Percentiles rank a stretch among this genome's conserved stretches.
phyloP scores from a whole-genome alignment of 495 filamentous ascomycete species.

The Alectoria sarmentosa region DNA sequence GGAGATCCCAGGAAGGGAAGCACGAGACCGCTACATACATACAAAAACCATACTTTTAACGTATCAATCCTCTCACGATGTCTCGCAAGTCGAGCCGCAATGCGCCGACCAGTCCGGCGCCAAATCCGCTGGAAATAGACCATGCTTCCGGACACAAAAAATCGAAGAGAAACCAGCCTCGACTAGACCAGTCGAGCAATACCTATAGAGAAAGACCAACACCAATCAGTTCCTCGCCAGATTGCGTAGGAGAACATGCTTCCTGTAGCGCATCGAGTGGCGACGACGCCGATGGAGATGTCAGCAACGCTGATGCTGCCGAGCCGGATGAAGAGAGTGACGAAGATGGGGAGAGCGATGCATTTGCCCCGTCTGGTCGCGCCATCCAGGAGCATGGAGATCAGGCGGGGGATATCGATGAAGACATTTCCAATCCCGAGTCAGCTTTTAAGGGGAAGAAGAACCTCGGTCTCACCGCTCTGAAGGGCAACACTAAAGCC shows the following conservation, averaged over 20 bases:
- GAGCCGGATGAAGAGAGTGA: slow-evolving; percentile 42
- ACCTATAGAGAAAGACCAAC: not conserved
- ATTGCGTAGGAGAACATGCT: slow-evolving; percentile 21
- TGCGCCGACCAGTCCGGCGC: not conserved
- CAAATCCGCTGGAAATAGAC: not conserved
- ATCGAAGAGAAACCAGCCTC: slow-evolving; percentile 5
- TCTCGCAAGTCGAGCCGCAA: slow-evolving; percentile 9
- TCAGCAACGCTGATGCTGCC: slow-evolving; percentile 37
- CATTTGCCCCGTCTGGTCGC: slow-evolving; percentile 46
- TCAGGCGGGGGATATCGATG: slow-evolving; percentile 38
- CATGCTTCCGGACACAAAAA: slow-evolving; percentile 10
- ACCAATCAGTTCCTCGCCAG: not conserved
- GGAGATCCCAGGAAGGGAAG: not conserved
- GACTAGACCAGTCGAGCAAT: not conserved
- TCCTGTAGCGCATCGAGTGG: slow-evolving; percentile 29
- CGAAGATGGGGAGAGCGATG: slow-evolving; percentile 43
- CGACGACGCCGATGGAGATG: slow-evolving; percentile 42
- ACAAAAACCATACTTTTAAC: not conserved
- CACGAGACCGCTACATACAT: not conserved
- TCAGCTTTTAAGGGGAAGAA: not conserved
- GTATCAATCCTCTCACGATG: slow-evolving; percentile 3
- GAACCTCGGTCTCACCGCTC: not conserved
- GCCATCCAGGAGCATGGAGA: slow-evolving; percentile 33
- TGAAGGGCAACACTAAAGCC: not conserved
- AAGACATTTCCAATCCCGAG: not conserved